These are phyloP conservation scores for Fusarium poae DNA, from an alignment of 2,329 filamentous ascomycete species.

Conservation along the genomic window DNA sequence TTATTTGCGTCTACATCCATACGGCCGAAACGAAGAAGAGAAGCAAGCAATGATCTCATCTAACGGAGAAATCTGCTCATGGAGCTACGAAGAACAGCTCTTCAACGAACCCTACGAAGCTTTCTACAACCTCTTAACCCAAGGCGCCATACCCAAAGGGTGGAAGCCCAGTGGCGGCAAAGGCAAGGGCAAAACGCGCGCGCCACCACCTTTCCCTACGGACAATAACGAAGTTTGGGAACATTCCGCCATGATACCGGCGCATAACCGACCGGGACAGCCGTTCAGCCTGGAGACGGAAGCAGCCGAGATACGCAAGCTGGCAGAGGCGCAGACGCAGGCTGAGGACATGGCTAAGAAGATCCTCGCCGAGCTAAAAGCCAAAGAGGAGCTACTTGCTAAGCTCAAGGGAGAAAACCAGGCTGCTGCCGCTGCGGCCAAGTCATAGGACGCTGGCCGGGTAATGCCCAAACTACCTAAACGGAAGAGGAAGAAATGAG, in stretches of 20 bases:
- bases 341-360: conserved; percentile 71
- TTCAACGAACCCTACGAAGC: conserved; percentile 97
- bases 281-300: conserved; percentile 82
- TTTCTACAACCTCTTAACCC: conserved; percentile 88
- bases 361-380: conserved; percentile 71
- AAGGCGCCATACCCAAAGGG: conserved; percentile 70
- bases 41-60: conserved; percentile 70
- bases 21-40: conserved; percentile 83
- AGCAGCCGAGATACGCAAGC: conserved; percentile 70
- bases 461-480: conserved; percentile 10
- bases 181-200: conserved; percentile 62
- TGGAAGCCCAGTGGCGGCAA: conserved; percentile 64
- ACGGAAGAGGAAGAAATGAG: conserved; percentile 13
- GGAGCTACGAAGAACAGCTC: conserved; percentile 92
- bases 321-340: conserved; percentile 73
- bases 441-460: conserved; percentile 47
- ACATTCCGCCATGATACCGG: conserved; percentile 81
- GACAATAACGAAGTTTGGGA: conserved; percentile 68
- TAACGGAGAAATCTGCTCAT: conserved; percentile 76
- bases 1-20: conserved; percentile 90
- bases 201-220: conserved; percentile 55
- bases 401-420: conserved; percentile 70
- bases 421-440: conserved; percentile 58
- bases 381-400: conserved; percentile 72
- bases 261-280: conserved; percentile 73